A percentile compares a stretch with the other conserved stretches of the same genome.
These are phyloP conservation scores for Cinnamomum chago DNA, from an alignment of 164 flowering plant species.

Conservation along the genomic window DNA sequence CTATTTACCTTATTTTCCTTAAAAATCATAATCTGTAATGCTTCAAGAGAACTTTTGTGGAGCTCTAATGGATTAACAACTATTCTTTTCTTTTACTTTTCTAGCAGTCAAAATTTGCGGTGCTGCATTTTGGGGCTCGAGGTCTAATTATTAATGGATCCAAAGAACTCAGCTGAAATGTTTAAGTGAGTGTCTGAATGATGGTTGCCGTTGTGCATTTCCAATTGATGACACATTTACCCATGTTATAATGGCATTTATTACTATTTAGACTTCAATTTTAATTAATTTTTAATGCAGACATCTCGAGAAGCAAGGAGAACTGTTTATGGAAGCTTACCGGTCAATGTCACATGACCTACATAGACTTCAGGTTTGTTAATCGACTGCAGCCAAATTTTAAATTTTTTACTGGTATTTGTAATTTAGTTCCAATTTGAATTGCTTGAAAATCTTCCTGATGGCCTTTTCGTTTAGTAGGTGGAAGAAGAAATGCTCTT, in stretches of 20 bases:
- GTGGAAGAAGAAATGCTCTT: conserved; percentile 73
- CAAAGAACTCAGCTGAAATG: conserved; percentile 12
- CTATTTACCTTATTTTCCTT: too few relatives aligned
- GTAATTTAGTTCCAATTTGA: background rate
- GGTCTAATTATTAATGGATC: conserved; percentile 6
- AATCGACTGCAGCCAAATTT: too few relatives aligned
- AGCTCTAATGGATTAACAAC: too few relatives aligned
- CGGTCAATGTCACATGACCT: conserved; percentile 48
- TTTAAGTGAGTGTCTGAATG: conserved; percentile 5
- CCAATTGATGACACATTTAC: background rate
- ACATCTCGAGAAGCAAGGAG: conserved; percentile 56
- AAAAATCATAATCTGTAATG: too few relatives aligned
- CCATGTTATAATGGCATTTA: background rate
- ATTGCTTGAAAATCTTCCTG: background rate
- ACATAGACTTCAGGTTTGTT: conserved; percentile 49
- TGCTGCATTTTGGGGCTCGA: too few relatives aligned
- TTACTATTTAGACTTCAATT: background rate
- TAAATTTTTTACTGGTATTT: background rate
- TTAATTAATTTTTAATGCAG: conserved; percentile 21
- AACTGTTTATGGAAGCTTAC: conserved; percentile 40
- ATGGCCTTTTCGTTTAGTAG: conserved; percentile 26
- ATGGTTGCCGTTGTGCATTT: background rate
- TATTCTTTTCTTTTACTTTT: too few relatives aligned
- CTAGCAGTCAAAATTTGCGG: too few relatives aligned
- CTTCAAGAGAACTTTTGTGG: too few relatives aligned